phyloP scores from a whole-genome alignment of 768 basidiomycete species.

The Boletus rubescentipes region DNA sequence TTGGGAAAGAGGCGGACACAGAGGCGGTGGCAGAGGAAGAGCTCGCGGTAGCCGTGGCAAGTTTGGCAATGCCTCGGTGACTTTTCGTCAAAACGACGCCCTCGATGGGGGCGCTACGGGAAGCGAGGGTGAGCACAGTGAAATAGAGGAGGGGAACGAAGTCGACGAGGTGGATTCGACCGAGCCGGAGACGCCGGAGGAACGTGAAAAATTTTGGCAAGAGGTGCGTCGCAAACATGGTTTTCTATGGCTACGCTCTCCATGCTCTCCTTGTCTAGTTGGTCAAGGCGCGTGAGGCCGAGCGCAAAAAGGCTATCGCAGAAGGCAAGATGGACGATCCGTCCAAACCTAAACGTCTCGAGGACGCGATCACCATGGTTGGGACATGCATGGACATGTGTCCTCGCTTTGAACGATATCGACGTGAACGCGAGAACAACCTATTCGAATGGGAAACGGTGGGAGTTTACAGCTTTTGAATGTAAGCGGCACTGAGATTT shows the following conservation, averaged over 20 bases:
- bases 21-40: constrained; percentile 50
- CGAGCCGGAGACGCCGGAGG: constrained; percentile 57
- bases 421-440: constrained; percentile 86
- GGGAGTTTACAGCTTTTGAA: constrained; percentile 26
- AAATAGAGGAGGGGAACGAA: constrained; percentile 33
- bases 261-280: constrained; percentile 43
- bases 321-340: constrained; percentile 91
- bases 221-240: constrained; percentile 49
- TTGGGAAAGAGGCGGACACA: constrained; percentile 63
- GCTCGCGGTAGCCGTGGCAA: constrained; percentile 37
- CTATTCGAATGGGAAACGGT: constrained; percentile 86
- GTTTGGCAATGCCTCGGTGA: constrained; percentile 42
- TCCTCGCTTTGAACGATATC: constrained; percentile 88
- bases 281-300: constrained; percentile 69
- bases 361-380: constrained; percentile 89
- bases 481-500: constrained; percentile 7
- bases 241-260: constrained; percentile 17
- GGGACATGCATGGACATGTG: constrained; percentile 96
- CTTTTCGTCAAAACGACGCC: constrained; percentile 29
- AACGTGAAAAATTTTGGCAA: constrained; percentile 67
- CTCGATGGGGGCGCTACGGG: constrained; percentile 31
- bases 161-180: constrained; percentile 42
- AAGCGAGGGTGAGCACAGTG: constrained; percentile 37
- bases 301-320: constrained; percentile 71
- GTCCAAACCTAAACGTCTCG: constrained; percentile 69